These are phyloP conservation scores for Vitis rotundifolia DNA, from an alignment of 164 flowering plant genomes.

Conservation along the genomic window DNA sequence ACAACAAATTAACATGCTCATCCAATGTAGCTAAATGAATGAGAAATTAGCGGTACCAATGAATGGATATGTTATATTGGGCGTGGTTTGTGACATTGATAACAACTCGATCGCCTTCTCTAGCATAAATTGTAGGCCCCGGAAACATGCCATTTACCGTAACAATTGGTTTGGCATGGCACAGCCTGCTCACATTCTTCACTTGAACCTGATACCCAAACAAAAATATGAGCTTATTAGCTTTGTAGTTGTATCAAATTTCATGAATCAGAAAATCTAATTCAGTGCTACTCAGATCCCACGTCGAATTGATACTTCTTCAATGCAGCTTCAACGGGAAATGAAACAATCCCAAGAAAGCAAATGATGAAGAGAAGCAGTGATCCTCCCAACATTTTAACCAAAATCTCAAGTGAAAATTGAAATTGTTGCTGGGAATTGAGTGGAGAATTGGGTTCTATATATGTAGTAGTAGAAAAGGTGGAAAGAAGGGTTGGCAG, in stretches of 20 bases:
- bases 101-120: constrained; percentile 20
- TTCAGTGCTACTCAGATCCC: constrained; percentile 2
- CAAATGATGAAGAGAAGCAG: constrained; percentile 22
- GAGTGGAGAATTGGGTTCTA: too few species aligned
- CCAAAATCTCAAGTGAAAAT: too few species aligned
- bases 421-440: too few species aligned
- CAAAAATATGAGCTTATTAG: background rate
- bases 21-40: background rate
- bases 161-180: constrained; percentile 18
- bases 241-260: background rate
- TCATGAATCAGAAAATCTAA: background rate
- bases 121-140: constrained; percentile 17
- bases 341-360: constrained; percentile 19
- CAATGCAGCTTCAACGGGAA: constrained; percentile 33
- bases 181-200: constrained; percentile 20
- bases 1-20: too few species aligned
- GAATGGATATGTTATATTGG: constrained; percentile 21
- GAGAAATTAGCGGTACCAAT: constrained; percentile 8
- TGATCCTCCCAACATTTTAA: too few species aligned
- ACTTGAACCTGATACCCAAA: constrained; percentile 6
- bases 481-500: too few species aligned
- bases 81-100: constrained; percentile 18
- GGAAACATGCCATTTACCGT: constrained; percentile 20
- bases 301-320: constrained; percentile 53
- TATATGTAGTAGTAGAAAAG: too few species aligned